Percentiles rank a stretch among this genome's conserved stretches.
phyloP scores from a whole-genome alignment of 1,284 basidiomycete genomes.

The Coniferiporia sulphurascens region DNA sequence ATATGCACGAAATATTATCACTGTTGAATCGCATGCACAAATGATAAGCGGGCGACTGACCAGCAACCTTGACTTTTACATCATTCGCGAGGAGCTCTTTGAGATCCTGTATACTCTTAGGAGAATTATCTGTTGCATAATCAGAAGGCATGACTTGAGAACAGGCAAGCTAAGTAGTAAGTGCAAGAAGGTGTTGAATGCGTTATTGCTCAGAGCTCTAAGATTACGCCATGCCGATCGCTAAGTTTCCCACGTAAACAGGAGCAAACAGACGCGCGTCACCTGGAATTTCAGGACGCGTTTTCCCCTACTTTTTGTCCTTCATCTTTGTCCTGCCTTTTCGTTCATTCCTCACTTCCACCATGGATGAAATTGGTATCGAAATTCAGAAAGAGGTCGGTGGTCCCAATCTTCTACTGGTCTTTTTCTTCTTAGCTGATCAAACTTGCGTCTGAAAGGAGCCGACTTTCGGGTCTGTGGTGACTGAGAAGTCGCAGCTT shows the following conservation, averaged over 20 bases:
- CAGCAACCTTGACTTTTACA: conserved; percentile 18
- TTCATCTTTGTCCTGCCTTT: conserved; percentile 13
- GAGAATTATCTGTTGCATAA: conserved; percentile 9
- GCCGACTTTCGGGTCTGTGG: conserved; percentile 83
- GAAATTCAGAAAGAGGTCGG: conserved; percentile 80
- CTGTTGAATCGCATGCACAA: neutral
- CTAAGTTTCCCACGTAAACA: neutral
- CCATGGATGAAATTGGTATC: conserved; percentile 79
- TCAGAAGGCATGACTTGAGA: neutral
- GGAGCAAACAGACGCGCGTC: conserved; percentile 13
- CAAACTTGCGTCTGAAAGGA: conserved; percentile 49
- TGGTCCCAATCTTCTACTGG: conserved; percentile 12
- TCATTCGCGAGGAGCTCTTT: conserved; percentile 8
- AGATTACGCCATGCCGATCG: neutral
- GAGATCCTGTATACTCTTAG: conserved; percentile 10
- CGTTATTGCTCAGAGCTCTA: too few species aligned
- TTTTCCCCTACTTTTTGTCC: neutral
- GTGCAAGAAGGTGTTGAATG: too few species aligned
- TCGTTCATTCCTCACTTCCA: conserved; percentile 19
- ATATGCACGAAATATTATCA: neutral
- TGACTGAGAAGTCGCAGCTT: conserved; percentile 84
- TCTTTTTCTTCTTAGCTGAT: neutral
- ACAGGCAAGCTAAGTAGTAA: neutral
- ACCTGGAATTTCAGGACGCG: conserved; percentile 2
- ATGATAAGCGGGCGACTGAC: conserved; percentile 4